A percentile compares a stretch with the other conserved stretches of the same genome.
phyloP scores from a whole-genome alignment of 179 eudicot species.

The Patellifolia procumbens region DNA sequence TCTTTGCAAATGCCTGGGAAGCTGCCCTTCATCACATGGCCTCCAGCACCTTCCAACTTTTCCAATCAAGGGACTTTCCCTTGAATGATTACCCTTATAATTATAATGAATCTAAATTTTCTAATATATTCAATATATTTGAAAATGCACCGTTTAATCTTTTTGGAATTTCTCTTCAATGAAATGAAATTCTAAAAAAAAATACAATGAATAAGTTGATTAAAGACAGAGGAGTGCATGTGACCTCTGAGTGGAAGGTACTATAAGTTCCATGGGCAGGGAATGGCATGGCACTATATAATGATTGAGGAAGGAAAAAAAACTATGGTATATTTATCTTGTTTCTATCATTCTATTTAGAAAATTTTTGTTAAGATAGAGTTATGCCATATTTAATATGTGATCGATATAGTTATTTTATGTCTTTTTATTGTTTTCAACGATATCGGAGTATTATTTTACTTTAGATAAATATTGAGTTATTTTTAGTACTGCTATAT shows the following conservation, averaged over 20 bases:
- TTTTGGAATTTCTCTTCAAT: background rate
- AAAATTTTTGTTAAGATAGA: too few relatives aligned
- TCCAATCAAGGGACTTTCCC: background rate
- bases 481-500: too few relatives aligned
- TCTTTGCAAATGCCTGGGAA: conserved; percentile 26
- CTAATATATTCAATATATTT: background rate
- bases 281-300: conserved; percentile 23
- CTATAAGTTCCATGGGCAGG: conserved; percentile 20
- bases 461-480: too few relatives aligned
- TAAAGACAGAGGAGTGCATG: conserved; percentile 30
- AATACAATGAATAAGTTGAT: background rate
- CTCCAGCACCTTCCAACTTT: conserved; percentile 32
- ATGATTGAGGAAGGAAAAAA: background rate
- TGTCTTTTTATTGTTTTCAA: too few relatives aligned
- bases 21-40: conserved; percentile 41
- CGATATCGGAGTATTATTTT: too few relatives aligned
- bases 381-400: too few relatives aligned
- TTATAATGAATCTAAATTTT: background rate
- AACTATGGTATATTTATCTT: background rate
- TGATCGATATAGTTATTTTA: too few relatives aligned
- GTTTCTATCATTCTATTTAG: background rate
- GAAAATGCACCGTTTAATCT: conserved; percentile 11
- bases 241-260: conserved; percentile 21
- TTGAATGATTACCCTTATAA: conserved; percentile 19
- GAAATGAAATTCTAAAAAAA: background rate